Evolutionary conservation across 805 yeast genomes (phyloP), one percentile per base, ranked within the genome.

Genomic region (Komagataella populi): DNA sequence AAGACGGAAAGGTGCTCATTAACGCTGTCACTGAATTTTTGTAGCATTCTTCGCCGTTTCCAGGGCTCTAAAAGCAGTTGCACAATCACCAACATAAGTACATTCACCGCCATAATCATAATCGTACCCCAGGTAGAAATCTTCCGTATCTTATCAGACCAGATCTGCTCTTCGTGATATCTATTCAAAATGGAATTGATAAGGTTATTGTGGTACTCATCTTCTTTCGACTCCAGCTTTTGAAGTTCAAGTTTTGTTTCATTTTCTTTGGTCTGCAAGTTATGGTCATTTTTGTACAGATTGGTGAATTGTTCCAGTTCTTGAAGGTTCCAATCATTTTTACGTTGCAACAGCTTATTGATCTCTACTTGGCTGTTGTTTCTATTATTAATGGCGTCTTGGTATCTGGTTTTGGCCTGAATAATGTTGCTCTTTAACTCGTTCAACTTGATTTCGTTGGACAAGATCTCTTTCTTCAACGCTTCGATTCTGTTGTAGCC

Each of bases 71-170:
- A 78, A 1, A 89, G 72, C 57, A 93, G 70, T 56, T 95, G 96
- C 16, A 95, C 93, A 6, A 86, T 70, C 3, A 89, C 60, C 56
- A 93, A 89, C 23, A 95, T 65, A 6, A 85, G 50, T 23, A 91
- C 74, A 68, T 93, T 93, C 55, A 88, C 76, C 1, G 88, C 93
- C 95, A 90, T 88, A 46, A 93, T 72, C 3, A 83, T 69, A 74
- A 93, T 81, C 0, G 99, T 93, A 2, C 98, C 99, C 95, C 96
- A 93, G 0, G 98, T 90, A 5, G 96, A 87, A 4, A 95, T 88
- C 56, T 90, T 77, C 54, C 99, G 73, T 54, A 93, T 93, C 65
- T 90, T 90, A 67, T 93, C 99, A 1, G 96, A 87, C 98, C 99
- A 93, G 6, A 93, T 80, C 65, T 93, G 98, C 61, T 93, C 99